Base-by-base conservation (phyloP, 164 flowering plant species). In the Houttuynia cordata region DNA sequence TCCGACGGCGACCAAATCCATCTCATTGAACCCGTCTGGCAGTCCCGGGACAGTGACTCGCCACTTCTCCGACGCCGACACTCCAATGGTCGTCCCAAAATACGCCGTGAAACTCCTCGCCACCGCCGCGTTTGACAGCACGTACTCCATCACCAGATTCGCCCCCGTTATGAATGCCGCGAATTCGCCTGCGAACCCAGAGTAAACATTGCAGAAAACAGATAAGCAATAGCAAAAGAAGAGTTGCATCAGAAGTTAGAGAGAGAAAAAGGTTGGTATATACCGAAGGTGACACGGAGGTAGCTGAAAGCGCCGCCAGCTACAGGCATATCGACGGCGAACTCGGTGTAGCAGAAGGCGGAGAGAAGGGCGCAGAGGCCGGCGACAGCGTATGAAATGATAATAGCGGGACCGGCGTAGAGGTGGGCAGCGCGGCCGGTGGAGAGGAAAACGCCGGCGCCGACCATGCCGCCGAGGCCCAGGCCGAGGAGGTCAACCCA, bases 281-380 rank as follows among this genome's bases (percentile, higher is more conserved):
- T 15, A 89, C 97, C 97, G 69, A 91, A 91, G 37, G 96, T 86
- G 75, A 91, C 78, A 56, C 91, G 79, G 61, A 91, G 76, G 68
- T 88, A 91, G 64, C 85, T 84, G 68, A 91, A 91, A 51, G 97
- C 91, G 21, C 97, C 97, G n/a, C 97, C 97, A 13, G 97, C 94
- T 23, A 91, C 90, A 12, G 97, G 97, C 78, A 91, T 73, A 55
- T 88, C 88, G 69, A 91, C 91, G 64, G 97, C 87, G 70, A 91
- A 91, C 73, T 91, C 97, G 22, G 97, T 88, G 71, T 91, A 91
- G 66, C 97, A 91, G 68, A 88, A 80, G 62, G 97, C 86, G 56
- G 97, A 91, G 60, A 91, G 91, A 39, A 91, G 88, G 7, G 97
- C 96, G 64, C 86, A 86, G 60, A 91, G 65, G 7, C 96, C 97